These are phyloP conservation scores for Tephrocybe sp. DNA, from an alignment of 768 basidiomycete genomes.

Conservation along the genomic window DNA sequence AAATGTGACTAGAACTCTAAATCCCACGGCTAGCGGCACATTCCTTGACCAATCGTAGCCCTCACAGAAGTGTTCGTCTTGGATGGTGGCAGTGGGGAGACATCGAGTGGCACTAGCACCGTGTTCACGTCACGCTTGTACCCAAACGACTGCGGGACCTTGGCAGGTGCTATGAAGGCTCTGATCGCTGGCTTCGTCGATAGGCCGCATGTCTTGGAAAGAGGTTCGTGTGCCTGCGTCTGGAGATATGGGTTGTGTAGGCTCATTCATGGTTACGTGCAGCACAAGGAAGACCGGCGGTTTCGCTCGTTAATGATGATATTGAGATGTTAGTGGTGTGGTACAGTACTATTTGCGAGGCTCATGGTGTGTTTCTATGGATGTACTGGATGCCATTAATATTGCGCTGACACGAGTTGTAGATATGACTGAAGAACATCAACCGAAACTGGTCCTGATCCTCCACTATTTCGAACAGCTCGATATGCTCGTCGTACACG, in stretches of 20 bases:
- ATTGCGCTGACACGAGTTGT: background rate
- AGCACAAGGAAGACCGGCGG: slow-evolving; percentile 48
- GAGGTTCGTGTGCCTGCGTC: slow-evolving; percentile 18
- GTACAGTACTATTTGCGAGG: slow-evolving; percentile 45
- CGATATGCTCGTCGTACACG: slow-evolving; percentile 60
- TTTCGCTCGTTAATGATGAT: slow-evolving; percentile 61
- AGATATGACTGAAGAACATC: slow-evolving; percentile 9
- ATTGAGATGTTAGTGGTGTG: slow-evolving; percentile 60
- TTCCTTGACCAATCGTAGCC: slow-evolving; percentile 46
- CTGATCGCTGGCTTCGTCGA: slow-evolving; percentile 56
- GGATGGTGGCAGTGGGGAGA: slow-evolving; percentile 6
- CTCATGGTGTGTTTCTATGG: slow-evolving; percentile 35
- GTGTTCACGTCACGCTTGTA: slow-evolving; percentile 49
- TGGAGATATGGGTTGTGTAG: background rate
- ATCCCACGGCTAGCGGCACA: slow-evolving; percentile 43
- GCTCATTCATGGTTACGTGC: background rate
- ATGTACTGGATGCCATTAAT: background rate
- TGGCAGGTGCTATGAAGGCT: slow-evolving; percentile 52
- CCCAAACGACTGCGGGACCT: slow-evolving; percentile 55
- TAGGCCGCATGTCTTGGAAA: slow-evolving; percentile 24
- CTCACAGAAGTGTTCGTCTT: slow-evolving; percentile 31
- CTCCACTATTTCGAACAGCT: slow-evolving; percentile 78
- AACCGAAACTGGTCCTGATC: slow-evolving; percentile 52
- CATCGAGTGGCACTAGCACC: slow-evolving; percentile 13
- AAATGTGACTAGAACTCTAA: slow-evolving; percentile 21